These are phyloP conservation scores for Curvularia verruculosa DNA, from an alignment of 2,329 filamentous ascomycete genomes.

Conservation along the genomic window DNA sequence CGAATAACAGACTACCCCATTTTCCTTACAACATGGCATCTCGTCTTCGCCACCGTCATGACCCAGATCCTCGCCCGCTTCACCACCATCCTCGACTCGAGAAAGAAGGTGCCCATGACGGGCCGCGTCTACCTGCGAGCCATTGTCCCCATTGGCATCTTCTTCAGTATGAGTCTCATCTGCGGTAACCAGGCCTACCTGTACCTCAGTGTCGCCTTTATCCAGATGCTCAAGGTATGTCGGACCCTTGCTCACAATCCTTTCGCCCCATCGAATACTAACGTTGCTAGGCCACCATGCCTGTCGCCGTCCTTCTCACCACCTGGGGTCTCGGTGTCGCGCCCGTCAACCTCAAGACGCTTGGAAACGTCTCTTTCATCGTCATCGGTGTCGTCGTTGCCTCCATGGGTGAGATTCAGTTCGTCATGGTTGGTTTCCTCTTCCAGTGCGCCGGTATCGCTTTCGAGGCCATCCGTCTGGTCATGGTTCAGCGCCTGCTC, in stretches of 20 bases:
- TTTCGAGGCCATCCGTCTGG: slow-evolving; percentile 82
- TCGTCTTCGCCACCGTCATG: slow-evolving; percentile 90
- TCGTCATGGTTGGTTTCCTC: slow-evolving; percentile 78
- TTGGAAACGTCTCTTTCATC: slow-evolving; percentile 93
- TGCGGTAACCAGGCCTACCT: slow-evolving; percentile 96
- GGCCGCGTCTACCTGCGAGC: slow-evolving; percentile 89
- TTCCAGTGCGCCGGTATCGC: slow-evolving; percentile 79
- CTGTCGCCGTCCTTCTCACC: slow-evolving; percentile 87
- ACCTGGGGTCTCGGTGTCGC: slow-evolving; percentile 88
- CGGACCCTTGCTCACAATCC: too few species aligned
- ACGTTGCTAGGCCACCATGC: slow-evolving; percentile 77
- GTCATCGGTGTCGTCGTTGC: slow-evolving; percentile 94
- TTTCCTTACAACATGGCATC: slow-evolving; percentile 87
- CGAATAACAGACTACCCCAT: slow-evolving; percentile 54
- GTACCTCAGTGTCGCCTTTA: slow-evolving; percentile 94
- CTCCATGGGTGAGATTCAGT: slow-evolving; percentile 93
- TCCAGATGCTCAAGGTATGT: slow-evolving; percentile 95
- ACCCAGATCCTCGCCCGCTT: slow-evolving; percentile 92
- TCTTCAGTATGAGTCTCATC: slow-evolving; percentile 95
- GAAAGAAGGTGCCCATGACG: slow-evolving; percentile 97
- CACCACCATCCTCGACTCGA: slow-evolving; percentile 86
- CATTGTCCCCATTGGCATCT: slow-evolving; percentile 91
- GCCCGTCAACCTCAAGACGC: slow-evolving; percentile 81
- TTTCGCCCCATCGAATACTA: slow-evolving; percentile 1
- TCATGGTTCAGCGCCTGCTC: slow-evolving; percentile 82